A percentile compares a stretch with the other conserved stretches of the same genome.
These are phyloP conservation scores for Pichia sp. DNA, from an alignment of 1,139 yeast genomes.

Conservation along the genomic window DNA sequence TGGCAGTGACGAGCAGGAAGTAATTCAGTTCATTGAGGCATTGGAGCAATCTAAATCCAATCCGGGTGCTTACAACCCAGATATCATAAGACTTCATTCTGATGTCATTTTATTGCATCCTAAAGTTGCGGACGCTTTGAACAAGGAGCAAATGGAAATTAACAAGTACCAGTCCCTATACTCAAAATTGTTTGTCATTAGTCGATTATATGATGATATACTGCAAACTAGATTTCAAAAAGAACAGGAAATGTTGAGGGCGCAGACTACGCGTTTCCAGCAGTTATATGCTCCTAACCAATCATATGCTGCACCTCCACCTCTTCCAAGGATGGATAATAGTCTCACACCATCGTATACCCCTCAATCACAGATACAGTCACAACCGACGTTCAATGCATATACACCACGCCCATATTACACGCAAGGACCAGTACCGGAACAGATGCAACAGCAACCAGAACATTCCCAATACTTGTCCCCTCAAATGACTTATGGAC, in stretches of 20 bases:
- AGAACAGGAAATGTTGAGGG: slow-evolving; percentile 12
- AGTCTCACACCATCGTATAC: no score
- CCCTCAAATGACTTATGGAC: slow-evolving; percentile 7
- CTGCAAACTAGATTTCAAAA: slow-evolving; percentile 58
- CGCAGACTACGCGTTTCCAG: slow-evolving; percentile 1
- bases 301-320: no score
- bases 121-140: slow-evolving; percentile 59
- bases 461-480: no score
- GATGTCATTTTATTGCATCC: slow-evolving; percentile 66
- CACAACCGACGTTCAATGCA: no score
- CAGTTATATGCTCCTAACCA: not conserved
- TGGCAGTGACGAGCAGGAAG: slow-evolving; percentile 57
- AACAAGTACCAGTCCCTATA: slow-evolving; percentile 72
- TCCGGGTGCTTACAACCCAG: slow-evolving; percentile 46
- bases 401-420: no score
- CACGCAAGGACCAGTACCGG: no score
- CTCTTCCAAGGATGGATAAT: no score
- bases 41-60: slow-evolving; percentile 50
- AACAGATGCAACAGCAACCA: no score
- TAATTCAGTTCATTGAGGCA: slow-evolving; percentile 61
- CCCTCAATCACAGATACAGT: no score
- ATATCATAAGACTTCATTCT: slow-evolving; percentile 57
- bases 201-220: slow-evolving; percentile 69
- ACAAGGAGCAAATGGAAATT: slow-evolving; percentile 57
- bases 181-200: slow-evolving; percentile 72